phyloP scores from a whole-genome alignment of 352 stramenopile species.

The Globisporangium abappressorium region DNA sequence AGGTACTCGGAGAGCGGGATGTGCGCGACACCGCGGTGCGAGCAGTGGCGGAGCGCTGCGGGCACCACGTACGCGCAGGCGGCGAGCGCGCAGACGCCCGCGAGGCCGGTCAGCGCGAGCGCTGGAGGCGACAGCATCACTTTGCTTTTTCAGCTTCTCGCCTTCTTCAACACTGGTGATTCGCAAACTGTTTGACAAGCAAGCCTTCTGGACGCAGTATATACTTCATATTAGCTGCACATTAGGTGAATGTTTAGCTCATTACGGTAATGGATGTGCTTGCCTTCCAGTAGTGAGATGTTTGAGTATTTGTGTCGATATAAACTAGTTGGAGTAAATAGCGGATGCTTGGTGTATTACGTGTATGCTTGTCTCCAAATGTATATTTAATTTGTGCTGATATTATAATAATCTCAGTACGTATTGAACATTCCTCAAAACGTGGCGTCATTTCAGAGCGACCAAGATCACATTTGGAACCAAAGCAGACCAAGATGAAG shows the following conservation, averaged over 20 bases:
- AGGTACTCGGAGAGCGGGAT: slow-evolving; percentile 36
- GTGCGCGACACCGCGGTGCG: neutral
- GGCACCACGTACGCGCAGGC: slow-evolving; percentile 1
- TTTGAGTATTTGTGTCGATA: too few species aligned
- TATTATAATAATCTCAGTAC: too few species aligned
- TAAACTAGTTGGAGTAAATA: too few species aligned
- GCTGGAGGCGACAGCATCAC: slow-evolving; percentile 8
- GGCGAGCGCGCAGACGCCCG: slow-evolving; percentile 5
- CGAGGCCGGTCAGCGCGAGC: slow-evolving; percentile 3
- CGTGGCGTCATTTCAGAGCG: neutral
- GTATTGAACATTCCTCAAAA: neutral
- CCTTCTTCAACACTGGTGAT: neutral
- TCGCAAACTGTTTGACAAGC: neutral
- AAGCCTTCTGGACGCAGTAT: too few species aligned
- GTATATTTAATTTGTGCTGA: too few species aligned
- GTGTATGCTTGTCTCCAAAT: too few species aligned
- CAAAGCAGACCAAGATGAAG: neutral
- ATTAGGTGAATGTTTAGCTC: too few species aligned
- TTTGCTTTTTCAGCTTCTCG: slow-evolving; percentile 1
- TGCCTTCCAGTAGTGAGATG: too few species aligned
- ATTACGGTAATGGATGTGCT: too few species aligned
- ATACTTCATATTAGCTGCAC: too few species aligned
- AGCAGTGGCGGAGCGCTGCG: slow-evolving; percentile 7
- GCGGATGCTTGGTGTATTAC: too few species aligned
- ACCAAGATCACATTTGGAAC: neutral